Conservation (phyloP, 2,329 filamentous ascomycete species). For the Colletotrichum viniferum region DNA sequence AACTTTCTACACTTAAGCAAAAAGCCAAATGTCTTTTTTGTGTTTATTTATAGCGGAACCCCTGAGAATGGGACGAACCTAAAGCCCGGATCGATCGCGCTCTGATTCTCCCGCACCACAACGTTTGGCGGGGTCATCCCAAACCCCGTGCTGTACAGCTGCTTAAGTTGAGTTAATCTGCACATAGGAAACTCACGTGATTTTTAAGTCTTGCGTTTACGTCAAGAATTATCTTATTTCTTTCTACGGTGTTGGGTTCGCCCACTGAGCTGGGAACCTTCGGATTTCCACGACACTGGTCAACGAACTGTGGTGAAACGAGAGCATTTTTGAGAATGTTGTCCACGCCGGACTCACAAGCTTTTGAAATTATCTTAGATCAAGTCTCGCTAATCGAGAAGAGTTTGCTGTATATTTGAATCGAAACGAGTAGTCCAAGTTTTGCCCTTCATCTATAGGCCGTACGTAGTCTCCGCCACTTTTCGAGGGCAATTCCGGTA, state of each 20-base stretch:
- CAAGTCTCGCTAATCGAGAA: accelerated
- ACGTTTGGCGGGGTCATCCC: background rate
- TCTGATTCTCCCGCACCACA: background rate
- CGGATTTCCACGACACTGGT: background rate
- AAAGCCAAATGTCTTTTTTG: background rate
- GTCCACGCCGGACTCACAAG: background rate
- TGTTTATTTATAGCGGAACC: background rate
- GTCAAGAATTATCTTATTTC: background rate
- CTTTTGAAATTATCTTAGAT: accelerated
- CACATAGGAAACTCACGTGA: background rate
- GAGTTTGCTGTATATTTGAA: background rate
- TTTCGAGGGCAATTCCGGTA: background rate
- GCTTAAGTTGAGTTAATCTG: background rate
- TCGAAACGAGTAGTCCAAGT: background rate
- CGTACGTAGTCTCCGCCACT: background rate
- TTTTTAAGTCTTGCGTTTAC: background rate
- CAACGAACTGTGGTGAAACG: background rate
- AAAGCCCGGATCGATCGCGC: background rate
- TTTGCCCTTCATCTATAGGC: background rate
- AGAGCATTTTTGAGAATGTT: background rate
- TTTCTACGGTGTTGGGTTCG: background rate
- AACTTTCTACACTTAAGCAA: background rate
- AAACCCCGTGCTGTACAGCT: background rate
- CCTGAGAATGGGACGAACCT: background rate
- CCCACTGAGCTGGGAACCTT: background rate